Percentiles rank a stretch among this genome's conserved stretches.
phyloP scores from a whole-genome alignment of 1,284 basidiomycete species.

The Anthracocystis walkeri region DNA sequence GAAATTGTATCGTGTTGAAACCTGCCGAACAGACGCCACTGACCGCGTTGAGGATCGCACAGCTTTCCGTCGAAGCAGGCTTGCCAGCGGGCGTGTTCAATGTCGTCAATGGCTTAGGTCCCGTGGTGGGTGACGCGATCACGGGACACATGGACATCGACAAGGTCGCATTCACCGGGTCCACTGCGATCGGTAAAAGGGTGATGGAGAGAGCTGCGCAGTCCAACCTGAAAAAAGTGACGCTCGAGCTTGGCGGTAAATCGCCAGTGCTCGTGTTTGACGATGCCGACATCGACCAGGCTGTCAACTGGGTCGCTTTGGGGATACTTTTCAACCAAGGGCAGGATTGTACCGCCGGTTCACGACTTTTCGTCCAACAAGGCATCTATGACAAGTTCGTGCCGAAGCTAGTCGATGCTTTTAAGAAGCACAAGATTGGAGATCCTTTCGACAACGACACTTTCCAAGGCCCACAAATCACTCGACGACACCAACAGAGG shows the following conservation, averaged over 20 bases:
- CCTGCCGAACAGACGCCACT: conserved; percentile 82
- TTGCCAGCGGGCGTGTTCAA: conserved; percentile 79
- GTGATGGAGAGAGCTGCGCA: conserved; percentile 86
- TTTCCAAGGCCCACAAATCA: conserved; percentile 88
- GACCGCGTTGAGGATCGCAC: conserved; percentile 77
- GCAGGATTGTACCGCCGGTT: conserved; percentile 75
- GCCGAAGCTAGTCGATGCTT: conserved; percentile 75
- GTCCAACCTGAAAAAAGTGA: conserved; percentile 83
- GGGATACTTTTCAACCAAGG: conserved; percentile 79
- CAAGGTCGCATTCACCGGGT: conserved; percentile 75
- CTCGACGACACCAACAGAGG: conserved; percentile 82
- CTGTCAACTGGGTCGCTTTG: conserved; percentile 77
- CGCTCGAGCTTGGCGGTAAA: conserved; percentile 83
- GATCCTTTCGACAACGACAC: conserved; percentile 80
- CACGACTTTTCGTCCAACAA: conserved; percentile 80
- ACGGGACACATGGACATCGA: conserved; percentile 76
- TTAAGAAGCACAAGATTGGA: conserved; percentile 75
- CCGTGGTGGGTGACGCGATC: conserved; percentile 78
- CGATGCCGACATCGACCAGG: conserved; percentile 71
- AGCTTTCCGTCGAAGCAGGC: conserved; percentile 82
- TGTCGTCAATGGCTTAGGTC: conserved; percentile 83
- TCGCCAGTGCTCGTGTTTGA: conserved; percentile 84
- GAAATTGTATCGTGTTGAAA: conserved; percentile 71
- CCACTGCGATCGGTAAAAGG: conserved; percentile 77
- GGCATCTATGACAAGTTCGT: conserved; percentile 77